These are phyloP conservation scores for Melastoma candidum DNA, from an alignment of 441 rosid genomes.

Conservation along the genomic window DNA sequence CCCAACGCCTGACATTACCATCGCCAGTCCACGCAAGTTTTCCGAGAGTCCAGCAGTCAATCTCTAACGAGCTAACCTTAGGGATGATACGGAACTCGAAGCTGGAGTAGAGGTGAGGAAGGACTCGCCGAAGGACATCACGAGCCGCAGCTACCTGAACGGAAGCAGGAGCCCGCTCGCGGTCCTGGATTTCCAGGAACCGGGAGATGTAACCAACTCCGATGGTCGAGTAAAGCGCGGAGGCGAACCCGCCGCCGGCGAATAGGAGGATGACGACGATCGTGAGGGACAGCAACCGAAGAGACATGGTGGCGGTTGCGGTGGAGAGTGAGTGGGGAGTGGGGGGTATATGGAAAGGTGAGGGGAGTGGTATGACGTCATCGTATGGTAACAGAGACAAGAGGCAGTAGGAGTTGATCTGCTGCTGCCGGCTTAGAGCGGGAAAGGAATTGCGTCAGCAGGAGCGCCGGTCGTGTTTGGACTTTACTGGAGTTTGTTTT, in stretches of 20 bases:
- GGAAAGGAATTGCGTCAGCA: too few relatives aligned
- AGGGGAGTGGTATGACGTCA: slow-evolving; percentile 2
- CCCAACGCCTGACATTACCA: too few relatives aligned
- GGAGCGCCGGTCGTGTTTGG: too few relatives aligned
- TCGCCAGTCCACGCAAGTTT: not conserved
- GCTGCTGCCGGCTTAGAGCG: too few relatives aligned
- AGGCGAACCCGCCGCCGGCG: slow-evolving; percentile 6
- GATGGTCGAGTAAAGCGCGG: slow-evolving; percentile 33
- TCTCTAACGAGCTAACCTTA: slow-evolving; percentile 24
- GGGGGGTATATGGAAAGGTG: slow-evolving; percentile 2
- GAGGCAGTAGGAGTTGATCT: too few relatives aligned
- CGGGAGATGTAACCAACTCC: slow-evolving; percentile 50
- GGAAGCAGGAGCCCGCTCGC: slow-evolving; percentile 48
- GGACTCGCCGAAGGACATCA: slow-evolving; percentile 42
- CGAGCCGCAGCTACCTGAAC: slow-evolving; percentile 51
- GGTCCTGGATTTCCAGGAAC: slow-evolving; percentile 53
- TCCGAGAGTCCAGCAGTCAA: not conserved
- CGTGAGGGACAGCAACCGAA: slow-evolving; percentile 15
- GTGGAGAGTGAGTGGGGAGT: not conserved
- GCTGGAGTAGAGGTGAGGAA: slow-evolving; percentile 44
- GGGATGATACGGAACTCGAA: slow-evolving; percentile 48
- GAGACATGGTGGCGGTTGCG: slow-evolving; percentile 7
- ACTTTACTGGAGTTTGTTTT: too few relatives aligned
- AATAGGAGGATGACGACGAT: not conserved
- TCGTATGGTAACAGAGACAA: too few relatives aligned